phyloP scores from a whole-genome alignment of 2,329 filamentous ascomycete species.

The Volutella citrinella region DNA sequence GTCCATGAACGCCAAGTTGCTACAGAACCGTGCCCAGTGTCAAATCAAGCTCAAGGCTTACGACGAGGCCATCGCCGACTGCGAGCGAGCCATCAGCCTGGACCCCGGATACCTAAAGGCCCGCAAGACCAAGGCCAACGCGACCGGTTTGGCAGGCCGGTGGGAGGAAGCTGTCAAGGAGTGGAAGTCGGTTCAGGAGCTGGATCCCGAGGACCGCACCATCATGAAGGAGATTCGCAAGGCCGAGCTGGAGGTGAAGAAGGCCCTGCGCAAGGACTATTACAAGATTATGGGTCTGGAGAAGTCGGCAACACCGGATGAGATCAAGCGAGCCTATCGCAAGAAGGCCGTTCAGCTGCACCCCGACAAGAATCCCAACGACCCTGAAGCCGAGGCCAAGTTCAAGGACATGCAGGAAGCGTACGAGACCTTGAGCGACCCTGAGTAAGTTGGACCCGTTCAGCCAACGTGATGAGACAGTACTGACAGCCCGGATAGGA shows the following conservation, averaged over 20 bases:
- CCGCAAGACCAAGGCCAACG: conserved; percentile 90
- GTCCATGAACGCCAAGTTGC: conserved; percentile 89
- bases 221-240: conserved; percentile 82
- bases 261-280: conserved; percentile 95
- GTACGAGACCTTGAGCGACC: conserved; percentile 91
- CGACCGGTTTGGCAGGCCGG: conserved; percentile 75
- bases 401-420: conserved; percentile 99
- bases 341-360: conserved; percentile 93
- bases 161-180: conserved; percentile 93
- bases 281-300: conserved; percentile 93
- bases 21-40: conserved; percentile 90
- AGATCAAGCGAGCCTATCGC: conserved; percentile 96
- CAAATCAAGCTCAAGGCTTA: conserved; percentile 81
- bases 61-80: conserved; percentile 78
- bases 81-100: conserved; percentile 76
- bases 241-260: conserved; percentile 95
- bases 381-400: conserved; percentile 77
- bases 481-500: conserved; percentile 53
- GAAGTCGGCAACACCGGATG: conserved; percentile 78
- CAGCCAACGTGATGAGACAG: too few species aligned
- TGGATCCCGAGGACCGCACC: conserved; percentile 75
- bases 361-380: conserved; percentile 94
- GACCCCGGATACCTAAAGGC: conserved; percentile 88
- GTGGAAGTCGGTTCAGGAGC: conserved; percentile 81
- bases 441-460: conserved; percentile 84